Base-by-base conservation (phyloP, 2,329 filamentous ascomycete species). In the Pseudogymnoascus sp. region DNA sequence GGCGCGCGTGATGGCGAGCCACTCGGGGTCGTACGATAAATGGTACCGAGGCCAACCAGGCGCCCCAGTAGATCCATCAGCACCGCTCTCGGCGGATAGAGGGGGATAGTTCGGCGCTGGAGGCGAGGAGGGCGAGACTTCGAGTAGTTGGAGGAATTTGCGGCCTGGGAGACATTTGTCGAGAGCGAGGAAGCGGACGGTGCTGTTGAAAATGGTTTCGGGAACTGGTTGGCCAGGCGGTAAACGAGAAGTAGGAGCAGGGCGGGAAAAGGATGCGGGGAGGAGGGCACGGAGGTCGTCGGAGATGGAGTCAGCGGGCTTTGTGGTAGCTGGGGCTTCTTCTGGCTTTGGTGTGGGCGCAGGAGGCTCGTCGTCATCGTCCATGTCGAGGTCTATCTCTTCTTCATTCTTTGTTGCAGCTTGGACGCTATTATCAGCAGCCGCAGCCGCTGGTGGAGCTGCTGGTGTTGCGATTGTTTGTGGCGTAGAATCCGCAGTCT, bases 1-100 rank as follows among this genome's bases (percentile, higher is more conserved):
- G 6, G 86, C 88, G 44, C 93, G 89, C 11, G 88, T 92, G 67
- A 99, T 97, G 44, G 94, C 89, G 6, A 99, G 85, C 93, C 93
- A 99, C 77, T 99, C 94, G 10, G 87, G 85, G 74, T 99, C 94
- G 73, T 99, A 97, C 59, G 86, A 78, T 0, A 97, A 11, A 31
- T 37, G 37, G 62, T 63, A 63, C 18, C 37, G 59, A 28, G 35
- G 62, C 31, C 62, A 31, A 3, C 23, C 12, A 11, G 62, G 2
- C 14, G 44, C 31, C 4, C 50, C 37, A 11, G 62, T 35, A 4
- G 44, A 37, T 1, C 50, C 37, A 61, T 42, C 38, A 2, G 28
- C 50, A 16, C 18, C 35, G 16, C 28, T 37, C 50, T 59, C 61
- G 7, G 25, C 37, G 47, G 44, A 47, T 7, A 47, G 42, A 12